These are phyloP conservation scores for Trichoderma arundinaceum DNA, from an alignment of 2,329 filamentous ascomycete species.

Conservation along the genomic window DNA sequence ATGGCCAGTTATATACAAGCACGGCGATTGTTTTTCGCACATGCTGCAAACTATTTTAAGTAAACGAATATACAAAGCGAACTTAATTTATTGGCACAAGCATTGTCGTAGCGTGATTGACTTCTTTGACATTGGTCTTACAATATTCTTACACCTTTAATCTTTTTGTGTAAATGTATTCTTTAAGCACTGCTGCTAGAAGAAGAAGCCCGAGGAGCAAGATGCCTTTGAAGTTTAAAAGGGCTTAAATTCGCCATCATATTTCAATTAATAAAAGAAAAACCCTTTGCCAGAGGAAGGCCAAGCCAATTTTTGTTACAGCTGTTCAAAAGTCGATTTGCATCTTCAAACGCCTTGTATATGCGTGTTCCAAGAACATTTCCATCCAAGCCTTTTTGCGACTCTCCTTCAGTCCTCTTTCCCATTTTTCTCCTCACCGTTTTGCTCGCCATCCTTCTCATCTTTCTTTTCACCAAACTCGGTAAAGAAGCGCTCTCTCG, in stretches of 20 bases:
- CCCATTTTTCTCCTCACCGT: not conserved
- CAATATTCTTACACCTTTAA: not conserved
- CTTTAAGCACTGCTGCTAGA: not conserved
- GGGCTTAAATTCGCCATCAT: not conserved
- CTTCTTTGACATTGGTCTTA: not conserved
- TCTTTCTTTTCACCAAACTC: conserved; percentile 55
- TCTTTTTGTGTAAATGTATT: not conserved
- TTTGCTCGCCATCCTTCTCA: not conserved
- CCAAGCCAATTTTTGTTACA: not conserved
- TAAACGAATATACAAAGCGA: not conserved
- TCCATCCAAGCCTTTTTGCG: not conserved
- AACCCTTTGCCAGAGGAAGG: not conserved
- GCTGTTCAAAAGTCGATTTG: not conserved
- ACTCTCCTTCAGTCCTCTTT: not conserved
- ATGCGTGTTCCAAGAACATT: not conserved
- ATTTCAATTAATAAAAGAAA: not conserved
- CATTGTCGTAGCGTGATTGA: not conserved
- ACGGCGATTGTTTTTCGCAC: not conserved
- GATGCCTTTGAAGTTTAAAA: not conserved
- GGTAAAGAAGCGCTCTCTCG: conserved; percentile 61
- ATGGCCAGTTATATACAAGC: not conserved
- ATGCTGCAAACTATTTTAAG: not conserved
- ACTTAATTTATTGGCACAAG: not conserved
- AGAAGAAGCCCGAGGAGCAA: not conserved
- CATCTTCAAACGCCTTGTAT: conserved; percentile 1